Evolutionary conservation across 2,329 filamentous ascomycete species (phyloP).

Genomic region (Monilinia laxa): DNA sequence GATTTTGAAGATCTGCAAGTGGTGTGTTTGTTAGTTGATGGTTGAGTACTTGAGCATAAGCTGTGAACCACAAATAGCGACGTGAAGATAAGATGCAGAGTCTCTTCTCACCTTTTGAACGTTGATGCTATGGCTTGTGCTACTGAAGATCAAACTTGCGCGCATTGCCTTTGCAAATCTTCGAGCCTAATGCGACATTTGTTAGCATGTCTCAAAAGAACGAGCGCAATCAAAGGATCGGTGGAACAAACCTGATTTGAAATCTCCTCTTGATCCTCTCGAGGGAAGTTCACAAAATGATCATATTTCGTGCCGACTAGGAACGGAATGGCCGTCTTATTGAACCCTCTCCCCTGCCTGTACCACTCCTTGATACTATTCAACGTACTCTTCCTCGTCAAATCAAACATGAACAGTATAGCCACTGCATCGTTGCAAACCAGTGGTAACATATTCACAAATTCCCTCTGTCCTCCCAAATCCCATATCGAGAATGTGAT

Average conservation of each 20-base stretch:
- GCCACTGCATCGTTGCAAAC: constrained; percentile 99
- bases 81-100: neutral
- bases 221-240: neutral
- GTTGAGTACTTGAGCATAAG: constrained; percentile 7
- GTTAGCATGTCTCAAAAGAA: constrained; percentile 14
- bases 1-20: constrained; percentile 94
- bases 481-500: constrained; percentile 99
- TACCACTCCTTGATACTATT: constrained; percentile 99
- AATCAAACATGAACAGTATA: constrained; percentile 99
- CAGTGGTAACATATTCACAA: constrained; percentile 99
- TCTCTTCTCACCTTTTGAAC: constrained; percentile 82
- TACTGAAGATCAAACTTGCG: constrained; percentile 95
- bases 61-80: neutral
- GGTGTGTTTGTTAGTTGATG: constrained; percentile 15
- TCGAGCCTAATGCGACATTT: constrained; percentile 64
- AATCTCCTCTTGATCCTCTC: constrained; percentile 97
- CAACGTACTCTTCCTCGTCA: constrained; percentile 95
- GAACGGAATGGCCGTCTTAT: constrained; percentile 99
- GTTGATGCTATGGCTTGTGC: constrained; percentile 98
- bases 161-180: constrained; percentile 98
- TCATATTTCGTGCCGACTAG: constrained; percentile 98
- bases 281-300: constrained; percentile 97
- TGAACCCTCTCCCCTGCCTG: constrained; percentile 93
- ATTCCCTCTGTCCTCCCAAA: constrained; percentile 94
- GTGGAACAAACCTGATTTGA: constrained; percentile 73